A percentile compares a stretch with the other conserved stretches of the same genome.
These are phyloP conservation scores for Plasmodium billcollinsi DNA, from an alignment of 169 alveolate genomes.

Conservation along the genomic window DNA sequence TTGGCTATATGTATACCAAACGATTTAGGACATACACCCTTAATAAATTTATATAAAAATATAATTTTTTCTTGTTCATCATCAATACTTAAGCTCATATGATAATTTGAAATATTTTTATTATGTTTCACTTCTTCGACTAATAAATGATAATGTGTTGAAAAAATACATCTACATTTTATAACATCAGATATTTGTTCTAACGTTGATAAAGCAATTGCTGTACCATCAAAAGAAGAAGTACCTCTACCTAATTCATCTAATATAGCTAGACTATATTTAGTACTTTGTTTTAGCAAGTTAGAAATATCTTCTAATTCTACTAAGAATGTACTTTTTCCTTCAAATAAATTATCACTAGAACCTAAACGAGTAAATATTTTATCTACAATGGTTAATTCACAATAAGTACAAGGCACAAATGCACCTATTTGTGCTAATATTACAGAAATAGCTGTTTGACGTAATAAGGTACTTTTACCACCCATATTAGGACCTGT, in stretches of 20 bases:
- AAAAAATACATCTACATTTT: conserved; percentile 93
- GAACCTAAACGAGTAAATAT: conserved; percentile 99
- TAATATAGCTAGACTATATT: conserved; percentile 94
- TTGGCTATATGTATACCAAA: conserved; percentile 98
- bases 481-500: conserved; percentile 99
- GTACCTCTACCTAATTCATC: conserved; percentile 99
- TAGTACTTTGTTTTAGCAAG: conserved; percentile 85
- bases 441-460: conserved; percentile 95
- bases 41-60: conserved; percentile 94
- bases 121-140: conserved; percentile 79
- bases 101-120: conserved; percentile 82
- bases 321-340: conserved; percentile 97
- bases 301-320: conserved; percentile 98
- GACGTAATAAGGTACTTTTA: conserved; percentile 98
- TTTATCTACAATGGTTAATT: conserved; percentile 96
- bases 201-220: conserved; percentile 96
- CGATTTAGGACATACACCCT: conserved; percentile 96
- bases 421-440: conserved; percentile 99
- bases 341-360: conserved; percentile 97
- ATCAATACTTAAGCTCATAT: conserved; percentile 91
- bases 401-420: conserved; percentile 94
- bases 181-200: conserved; percentile 88
- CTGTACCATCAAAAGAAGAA: conserved; percentile 98
- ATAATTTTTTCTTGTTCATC: conserved; percentile 86
- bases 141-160: conserved; percentile 96